Evolutionary conservation across 306 rosid species (phyloP).

Genomic region (Pterocarpus macrocarpus): DNA sequence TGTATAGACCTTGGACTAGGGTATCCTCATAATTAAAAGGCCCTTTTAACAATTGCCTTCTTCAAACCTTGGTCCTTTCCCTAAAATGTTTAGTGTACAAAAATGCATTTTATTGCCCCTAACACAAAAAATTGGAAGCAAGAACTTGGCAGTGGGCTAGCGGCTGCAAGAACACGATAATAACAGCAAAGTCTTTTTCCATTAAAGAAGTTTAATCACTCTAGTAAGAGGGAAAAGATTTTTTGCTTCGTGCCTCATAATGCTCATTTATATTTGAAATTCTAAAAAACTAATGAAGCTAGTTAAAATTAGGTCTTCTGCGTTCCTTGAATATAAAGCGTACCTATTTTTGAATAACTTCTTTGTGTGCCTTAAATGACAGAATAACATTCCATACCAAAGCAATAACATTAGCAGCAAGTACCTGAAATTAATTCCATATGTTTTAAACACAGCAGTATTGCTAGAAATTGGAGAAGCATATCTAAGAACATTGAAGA

Average conservation of each 20-base stretch:
- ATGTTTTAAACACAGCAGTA: neutral
- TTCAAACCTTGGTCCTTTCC: too few species aligned
- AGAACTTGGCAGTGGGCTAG: neutral
- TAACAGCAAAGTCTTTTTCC: too few species aligned
- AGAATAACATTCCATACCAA: slow-evolving; percentile 95
- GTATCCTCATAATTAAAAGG: too few species aligned
- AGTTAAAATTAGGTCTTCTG: slow-evolving; percentile 25
- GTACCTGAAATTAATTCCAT: slow-evolving; percentile 73
- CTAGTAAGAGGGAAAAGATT: neutral
- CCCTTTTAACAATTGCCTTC: too few species aligned
- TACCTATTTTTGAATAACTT: slow-evolving; percentile 74
- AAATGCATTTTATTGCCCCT: neutral
- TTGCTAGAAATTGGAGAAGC: slow-evolving; percentile 34
- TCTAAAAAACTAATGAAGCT: slow-evolving; percentile 5
- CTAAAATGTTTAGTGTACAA: neutral
- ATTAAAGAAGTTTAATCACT: neutral
- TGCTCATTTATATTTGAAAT: slow-evolving; percentile 28
- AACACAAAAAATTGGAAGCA: neutral
- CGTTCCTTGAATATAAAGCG: slow-evolving; percentile 35
- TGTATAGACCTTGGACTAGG: too few species aligned
- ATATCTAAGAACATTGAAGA: slow-evolving; percentile 34
- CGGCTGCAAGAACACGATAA: neutral
- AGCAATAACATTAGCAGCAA: slow-evolving; percentile 86
- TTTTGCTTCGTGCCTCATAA: slow-evolving; percentile 7
- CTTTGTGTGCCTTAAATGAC: slow-evolving; percentile 91